Base-by-base conservation (phyloP, 2,329 filamentous ascomycete species). In the Penicillium sp. region DNA sequence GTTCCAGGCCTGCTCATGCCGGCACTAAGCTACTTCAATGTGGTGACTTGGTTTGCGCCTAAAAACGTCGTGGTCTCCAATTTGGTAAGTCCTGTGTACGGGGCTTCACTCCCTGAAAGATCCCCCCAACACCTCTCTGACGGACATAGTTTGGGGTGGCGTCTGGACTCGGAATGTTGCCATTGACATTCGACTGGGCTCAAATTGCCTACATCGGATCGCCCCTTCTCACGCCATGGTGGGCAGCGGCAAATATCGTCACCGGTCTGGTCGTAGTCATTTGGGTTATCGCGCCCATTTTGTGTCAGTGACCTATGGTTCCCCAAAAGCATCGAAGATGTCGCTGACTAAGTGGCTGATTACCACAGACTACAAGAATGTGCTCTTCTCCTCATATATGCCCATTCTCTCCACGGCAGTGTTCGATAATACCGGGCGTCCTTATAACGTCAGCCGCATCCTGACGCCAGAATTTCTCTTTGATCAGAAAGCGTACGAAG, bases 181-280 rank as follows among this genome's bases (percentile, higher is more conserved):
- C 89, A 0, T 65, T 95, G 59, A 94, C 89, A 0, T 94, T 95
- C 61, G 89, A 95, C 71, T 95, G 89, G 89, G 86, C 87, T 0
- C 89, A 95, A 63, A 84, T 95, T 53, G 88, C 89, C 0, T 82
- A 91, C 62, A 93, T 94, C 58, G 89, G 89, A 12, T 93, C 88
- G 4, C 89, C 86, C 0, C 73, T 94, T 5, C 76, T 93, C 12
- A 89, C 88, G 0, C 88, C 88, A 0, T 93, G 91, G 67, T 90
- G 88, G 88, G 85, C 88, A 36, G 85, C 88, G 7, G 81, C 90
- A 69, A 93, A 93, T 60, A 88, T 93, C 34, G 81, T 93, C 27
- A 86, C 84, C 49, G 88, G 88, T 4, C 74, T 93, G 43, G 81
- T 89, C 2, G 71, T 90, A 41, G 85, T 93, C 45, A 91, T 93